phyloP scores from a whole-genome alignment of 345 rosid species.

The Corchorus capsularis region DNA sequence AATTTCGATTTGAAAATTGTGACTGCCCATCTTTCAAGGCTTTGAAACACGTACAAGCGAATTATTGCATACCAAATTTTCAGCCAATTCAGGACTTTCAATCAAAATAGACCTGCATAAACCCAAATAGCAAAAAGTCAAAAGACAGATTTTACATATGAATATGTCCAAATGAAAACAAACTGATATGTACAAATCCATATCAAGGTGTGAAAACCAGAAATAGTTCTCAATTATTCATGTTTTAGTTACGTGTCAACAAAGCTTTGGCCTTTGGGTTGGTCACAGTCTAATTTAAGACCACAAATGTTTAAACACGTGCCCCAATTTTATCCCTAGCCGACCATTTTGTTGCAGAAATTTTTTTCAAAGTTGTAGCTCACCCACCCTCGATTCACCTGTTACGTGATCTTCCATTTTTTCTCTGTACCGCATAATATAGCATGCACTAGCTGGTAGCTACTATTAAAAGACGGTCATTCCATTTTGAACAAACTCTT shows the following conservation, averaged over 20 bases:
- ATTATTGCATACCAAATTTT: background rate
- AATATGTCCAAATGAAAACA: background rate
- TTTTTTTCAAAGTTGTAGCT: constrained; percentile 73
- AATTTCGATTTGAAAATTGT: too few species aligned
- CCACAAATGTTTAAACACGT: constrained; percentile 21
- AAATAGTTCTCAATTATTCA: background rate
- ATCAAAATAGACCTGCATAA: background rate
- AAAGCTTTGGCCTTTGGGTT: constrained; percentile 2
- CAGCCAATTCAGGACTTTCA: background rate
- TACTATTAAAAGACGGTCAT: constrained; percentile 24
- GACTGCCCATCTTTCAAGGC: too few species aligned
- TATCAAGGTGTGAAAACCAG: constrained; percentile 3
- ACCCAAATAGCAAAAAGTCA: background rate
- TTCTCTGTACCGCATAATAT: constrained; percentile 10
- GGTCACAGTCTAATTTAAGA: background rate
- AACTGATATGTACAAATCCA: background rate
- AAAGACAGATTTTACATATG: background rate
- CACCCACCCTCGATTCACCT: constrained; percentile 62
- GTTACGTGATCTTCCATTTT: constrained; percentile 15
- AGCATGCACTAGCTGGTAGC: constrained; percentile 19
- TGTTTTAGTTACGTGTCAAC: constrained; percentile 19
- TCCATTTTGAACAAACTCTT: constrained; percentile 20
- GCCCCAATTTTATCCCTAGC: constrained; percentile 26
- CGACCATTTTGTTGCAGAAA: constrained; percentile 37
- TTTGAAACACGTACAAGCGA: background rate